Evolutionary conservation across 2,329 filamentous ascomycete genomes (phyloP), one percentile per base, ranked within the genome.

Genomic region (Penicillium griseofulvum): DNA sequence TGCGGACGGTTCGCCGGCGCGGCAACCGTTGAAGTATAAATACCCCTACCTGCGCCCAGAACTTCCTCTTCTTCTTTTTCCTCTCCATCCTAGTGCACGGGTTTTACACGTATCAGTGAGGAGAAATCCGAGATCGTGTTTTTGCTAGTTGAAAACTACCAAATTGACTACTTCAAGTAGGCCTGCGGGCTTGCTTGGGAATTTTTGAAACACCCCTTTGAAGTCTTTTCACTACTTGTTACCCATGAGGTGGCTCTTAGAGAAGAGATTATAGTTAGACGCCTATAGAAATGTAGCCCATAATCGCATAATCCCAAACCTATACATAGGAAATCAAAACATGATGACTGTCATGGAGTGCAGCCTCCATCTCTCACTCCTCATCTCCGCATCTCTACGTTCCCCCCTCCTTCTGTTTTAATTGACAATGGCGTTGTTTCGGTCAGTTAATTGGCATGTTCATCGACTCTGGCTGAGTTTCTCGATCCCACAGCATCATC

Each of bases 121-220:
- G 88, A 90, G 87, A 86, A 83, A 86, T 90, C 88, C 85, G 88
- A 91, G 87, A 85, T 84, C 83, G 83, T 83, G 82, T 90, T 90
- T 89, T 90, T 90, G 88, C 88, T 90, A 89, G 87, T 89, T 90
- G 87, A 89, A 89, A 89, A 89, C 87, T 89, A 89, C 80, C 78
- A 72, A 81, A 80, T 81, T 88, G 87, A 90, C 87, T 81, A 81
- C 88, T 91, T 80, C 80, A 81, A 77, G 82, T 83, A 84, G 86
- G 82, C 83, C 34, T 37, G 81, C 80, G 79, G 81, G 82, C 80
- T 82, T 83, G 83, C 78, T 79, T 82, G 81, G 87, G 88, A 91
- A 91, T 91, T 87, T 91, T 91, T 90, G 87, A 83, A 80, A 68
- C 69, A 68, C 61, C 54, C 64, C 56, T 50, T 53, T 39, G 44